phyloP scores from a whole-genome alignment of 768 basidiomycete species.

The Daedalea quercina region DNA sequence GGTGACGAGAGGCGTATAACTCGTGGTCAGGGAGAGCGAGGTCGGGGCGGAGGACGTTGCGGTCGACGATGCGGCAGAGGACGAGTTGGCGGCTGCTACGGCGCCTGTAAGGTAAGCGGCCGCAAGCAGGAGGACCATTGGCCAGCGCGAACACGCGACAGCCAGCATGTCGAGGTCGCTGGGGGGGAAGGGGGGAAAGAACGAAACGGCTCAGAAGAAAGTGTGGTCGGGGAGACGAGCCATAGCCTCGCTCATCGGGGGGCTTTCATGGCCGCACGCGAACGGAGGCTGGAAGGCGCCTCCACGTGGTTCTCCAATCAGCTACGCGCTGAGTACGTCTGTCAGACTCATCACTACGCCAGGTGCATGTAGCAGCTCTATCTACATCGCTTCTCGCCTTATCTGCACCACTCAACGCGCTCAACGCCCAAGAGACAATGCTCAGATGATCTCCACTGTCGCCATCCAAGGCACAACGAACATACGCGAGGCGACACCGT shows the following conservation, averaged over 20 bases:
- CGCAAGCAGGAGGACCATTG: constrained; percentile 12
- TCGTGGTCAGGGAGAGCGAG: constrained; percentile 51
- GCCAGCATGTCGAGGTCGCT: constrained; percentile 17
- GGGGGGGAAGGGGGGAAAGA: constrained; percentile 16
- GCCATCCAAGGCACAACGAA: too few relatives aligned
- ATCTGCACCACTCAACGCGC: too few relatives aligned
- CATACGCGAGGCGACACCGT: too few relatives aligned
- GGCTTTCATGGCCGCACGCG: constrained; percentile 1
- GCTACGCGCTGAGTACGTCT: not conserved
- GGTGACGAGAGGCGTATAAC: constrained; percentile 43
- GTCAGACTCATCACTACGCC: not conserved
- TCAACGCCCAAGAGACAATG: too few relatives aligned
- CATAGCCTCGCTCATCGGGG: not conserved
- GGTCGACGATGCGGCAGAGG: constrained; percentile 13
- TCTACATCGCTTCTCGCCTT: too few relatives aligned
- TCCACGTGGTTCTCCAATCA: not conserved
- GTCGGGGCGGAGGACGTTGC: constrained; percentile 23
- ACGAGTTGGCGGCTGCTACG: constrained; percentile 28
- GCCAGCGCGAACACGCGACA: constrained; percentile 1
- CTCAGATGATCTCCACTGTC: too few relatives aligned
- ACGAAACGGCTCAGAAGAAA: constrained; percentile 17
- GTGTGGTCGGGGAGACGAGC: constrained; percentile 22
- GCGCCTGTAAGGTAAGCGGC: constrained; percentile 22
- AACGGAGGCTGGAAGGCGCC: not conserved
- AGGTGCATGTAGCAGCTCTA: too few relatives aligned